Conservation (phyloP, 78 protist species). For the Chrysochromulina tobinii region DNA sequence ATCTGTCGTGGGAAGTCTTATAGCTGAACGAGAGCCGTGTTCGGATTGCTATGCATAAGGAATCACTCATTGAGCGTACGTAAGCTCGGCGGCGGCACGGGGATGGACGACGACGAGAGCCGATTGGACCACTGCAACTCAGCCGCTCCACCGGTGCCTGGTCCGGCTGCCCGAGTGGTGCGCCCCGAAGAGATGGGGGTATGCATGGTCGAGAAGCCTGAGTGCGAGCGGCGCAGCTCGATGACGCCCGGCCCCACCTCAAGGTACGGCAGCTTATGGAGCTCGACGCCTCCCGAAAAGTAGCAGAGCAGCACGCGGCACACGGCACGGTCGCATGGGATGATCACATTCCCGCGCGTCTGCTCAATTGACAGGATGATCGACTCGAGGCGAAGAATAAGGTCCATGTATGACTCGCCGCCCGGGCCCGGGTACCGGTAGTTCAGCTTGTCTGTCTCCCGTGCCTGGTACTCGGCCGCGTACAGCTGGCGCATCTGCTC, state of each 20-base stretch:
- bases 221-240: background rate
- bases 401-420: background rate
- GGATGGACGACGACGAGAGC: too few relatives aligned
- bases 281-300: background rate
- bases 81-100: too few relatives aligned
- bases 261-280: background rate
- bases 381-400: background rate
- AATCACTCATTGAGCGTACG: too few relatives aligned
- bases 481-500: background rate
- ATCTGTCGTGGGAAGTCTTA: too few relatives aligned
- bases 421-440: slow-evolving; percentile 1
- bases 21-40: too few relatives aligned
- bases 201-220: background rate
- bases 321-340: background rate
- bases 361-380: background rate
- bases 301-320: background rate
- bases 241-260: background rate
- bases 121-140: too few relatives aligned
- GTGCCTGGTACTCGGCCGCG: background rate
- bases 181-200: too few relatives aligned
- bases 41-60: too few relatives aligned
- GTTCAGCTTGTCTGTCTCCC: background rate
- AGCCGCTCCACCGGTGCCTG: too few relatives aligned
- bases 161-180: too few relatives aligned
- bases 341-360: background rate